These are phyloP conservation scores for Apium graveolens DNA, from an alignment of 129 eudicot genomes.

Conservation along the genomic window DNA sequence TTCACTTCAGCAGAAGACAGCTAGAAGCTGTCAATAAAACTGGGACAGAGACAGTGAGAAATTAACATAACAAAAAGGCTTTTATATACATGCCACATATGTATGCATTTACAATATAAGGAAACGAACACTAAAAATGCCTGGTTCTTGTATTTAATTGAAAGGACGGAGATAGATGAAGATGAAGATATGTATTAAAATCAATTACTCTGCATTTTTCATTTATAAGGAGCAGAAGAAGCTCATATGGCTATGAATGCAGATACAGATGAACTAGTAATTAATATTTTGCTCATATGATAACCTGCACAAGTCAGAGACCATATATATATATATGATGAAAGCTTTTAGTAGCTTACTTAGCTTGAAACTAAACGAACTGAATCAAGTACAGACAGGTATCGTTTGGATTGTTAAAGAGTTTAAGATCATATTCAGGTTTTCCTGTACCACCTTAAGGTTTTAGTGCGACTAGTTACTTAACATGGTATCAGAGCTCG, in stretches of 20 bases:
- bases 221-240: slow-evolving; percentile 17
- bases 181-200: slow-evolving; percentile 26
- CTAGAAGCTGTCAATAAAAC: slow-evolving; percentile 42
- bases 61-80: slow-evolving; percentile 3
- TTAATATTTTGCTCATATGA: background rate
- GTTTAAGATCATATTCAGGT: too few species aligned
- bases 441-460: too few species aligned
- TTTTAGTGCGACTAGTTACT: too few species aligned
- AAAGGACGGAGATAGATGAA: slow-evolving; percentile 21
- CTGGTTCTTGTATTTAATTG: slow-evolving; percentile 24
- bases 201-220: slow-evolving; percentile 26
- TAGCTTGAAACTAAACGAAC: too few species aligned
- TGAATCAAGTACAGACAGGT: too few species aligned
- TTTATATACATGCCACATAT: slow-evolving; percentile 4
- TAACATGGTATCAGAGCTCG: too few species aligned
- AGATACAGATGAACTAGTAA: slow-evolving; percentile 34
- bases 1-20: slow-evolving; percentile 31
- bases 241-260: slow-evolving; percentile 28
- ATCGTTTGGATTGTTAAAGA: too few species aligned
- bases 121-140: slow-evolving; percentile 9
- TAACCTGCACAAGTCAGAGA: background rate
- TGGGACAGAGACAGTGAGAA: slow-evolving; percentile 13
- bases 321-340: background rate
- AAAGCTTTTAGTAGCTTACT: background rate
- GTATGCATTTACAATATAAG: background rate